A percentile compares a stretch with the other conserved stretches of the same genome.
Evolutionary conservation across 768 basidiomycete species (phyloP).

Genomic region (Hypholoma fasciculare): DNA sequence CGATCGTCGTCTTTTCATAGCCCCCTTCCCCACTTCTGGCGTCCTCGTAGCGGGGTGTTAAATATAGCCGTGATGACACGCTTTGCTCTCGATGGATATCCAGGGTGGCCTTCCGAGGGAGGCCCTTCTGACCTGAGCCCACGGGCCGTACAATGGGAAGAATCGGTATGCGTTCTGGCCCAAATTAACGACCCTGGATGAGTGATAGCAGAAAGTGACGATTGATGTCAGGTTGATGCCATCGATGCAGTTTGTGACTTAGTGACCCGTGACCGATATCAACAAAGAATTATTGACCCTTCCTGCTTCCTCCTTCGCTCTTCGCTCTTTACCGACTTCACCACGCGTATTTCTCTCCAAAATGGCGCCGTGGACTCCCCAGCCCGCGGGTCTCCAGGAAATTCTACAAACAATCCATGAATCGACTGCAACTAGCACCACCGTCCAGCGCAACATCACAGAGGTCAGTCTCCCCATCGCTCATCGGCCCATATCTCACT

Average conservation of each 20-base stretch:
- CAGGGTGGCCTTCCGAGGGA: too few species aligned
- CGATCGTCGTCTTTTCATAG: background rate
- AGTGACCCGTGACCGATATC: conserved; percentile 7
- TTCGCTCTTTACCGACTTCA: background rate
- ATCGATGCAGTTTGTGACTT: conserved; percentile 2
- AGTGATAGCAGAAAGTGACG: background rate
- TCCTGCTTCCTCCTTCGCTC: background rate
- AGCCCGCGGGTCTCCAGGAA: conserved; percentile 85
- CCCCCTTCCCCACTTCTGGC: background rate
- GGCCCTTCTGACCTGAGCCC: background rate
- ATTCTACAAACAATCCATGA: conserved; percentile 90
- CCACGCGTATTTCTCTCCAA: conserved; percentile 20
- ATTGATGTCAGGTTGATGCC: background rate
- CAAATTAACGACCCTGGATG: too few species aligned
- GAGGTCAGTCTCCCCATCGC: conserved; percentile 48
- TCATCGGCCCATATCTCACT: conserved; percentile 18
- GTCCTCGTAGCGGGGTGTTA: background rate
- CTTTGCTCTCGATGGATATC: background rate
- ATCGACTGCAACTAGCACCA: conserved; percentile 77
- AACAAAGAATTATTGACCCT: conserved; percentile 5
- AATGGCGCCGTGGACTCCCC: conserved; percentile 82
- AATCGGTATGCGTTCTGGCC: too few species aligned
- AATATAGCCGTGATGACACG: background rate
- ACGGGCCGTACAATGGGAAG: too few species aligned
- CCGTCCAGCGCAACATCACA: conserved; percentile 79